Conservation (phyloP, 179 eudicot genomes). For the Heliamphora pulchella region DNA sequence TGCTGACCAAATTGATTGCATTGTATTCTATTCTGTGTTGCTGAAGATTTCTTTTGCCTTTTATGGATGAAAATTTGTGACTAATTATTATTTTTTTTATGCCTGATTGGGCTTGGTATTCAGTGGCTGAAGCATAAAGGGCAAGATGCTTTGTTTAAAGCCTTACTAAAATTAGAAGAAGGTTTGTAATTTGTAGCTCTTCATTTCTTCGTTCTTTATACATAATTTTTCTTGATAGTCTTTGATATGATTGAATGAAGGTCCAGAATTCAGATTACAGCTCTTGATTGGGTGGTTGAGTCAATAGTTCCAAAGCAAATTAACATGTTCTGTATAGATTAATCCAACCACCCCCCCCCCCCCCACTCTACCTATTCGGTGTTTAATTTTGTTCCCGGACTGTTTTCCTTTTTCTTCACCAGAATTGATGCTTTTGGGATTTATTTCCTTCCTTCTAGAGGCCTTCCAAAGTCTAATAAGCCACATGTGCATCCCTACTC, state of each 20-base stretch:
- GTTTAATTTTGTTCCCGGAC: neutral
- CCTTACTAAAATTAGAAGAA: constrained; percentile 77
- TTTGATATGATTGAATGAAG: too few species aligned
- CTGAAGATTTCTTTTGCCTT: neutral
- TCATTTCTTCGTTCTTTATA: neutral
- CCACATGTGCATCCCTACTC: constrained; percentile 53
- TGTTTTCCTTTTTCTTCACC: constrained; percentile 14
- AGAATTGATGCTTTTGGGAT: constrained; percentile 98
- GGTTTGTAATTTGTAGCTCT: constrained; percentile 31
- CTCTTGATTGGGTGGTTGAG: neutral
- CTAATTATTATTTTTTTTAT: neutral
- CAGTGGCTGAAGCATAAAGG: constrained; percentile 50
- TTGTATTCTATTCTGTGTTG: neutral
- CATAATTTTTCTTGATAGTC: neutral
- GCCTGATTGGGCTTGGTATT: neutral
- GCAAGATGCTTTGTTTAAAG: constrained; percentile 53
- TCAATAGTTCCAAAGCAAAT: neutral
- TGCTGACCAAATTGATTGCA: too few species aligned
- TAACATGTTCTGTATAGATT: neutral
- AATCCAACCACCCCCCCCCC: too few species aligned
- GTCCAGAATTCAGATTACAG: neutral
- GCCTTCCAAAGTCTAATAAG: constrained; percentile 67
- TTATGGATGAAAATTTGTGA: neutral
- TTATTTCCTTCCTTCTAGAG: constrained; percentile 71
- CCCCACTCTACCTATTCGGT: neutral